These are phyloP conservation scores for Aspergillus spinulosporus DNA, from an alignment of 2,329 filamentous ascomycete genomes.

Conservation along the genomic window DNA sequence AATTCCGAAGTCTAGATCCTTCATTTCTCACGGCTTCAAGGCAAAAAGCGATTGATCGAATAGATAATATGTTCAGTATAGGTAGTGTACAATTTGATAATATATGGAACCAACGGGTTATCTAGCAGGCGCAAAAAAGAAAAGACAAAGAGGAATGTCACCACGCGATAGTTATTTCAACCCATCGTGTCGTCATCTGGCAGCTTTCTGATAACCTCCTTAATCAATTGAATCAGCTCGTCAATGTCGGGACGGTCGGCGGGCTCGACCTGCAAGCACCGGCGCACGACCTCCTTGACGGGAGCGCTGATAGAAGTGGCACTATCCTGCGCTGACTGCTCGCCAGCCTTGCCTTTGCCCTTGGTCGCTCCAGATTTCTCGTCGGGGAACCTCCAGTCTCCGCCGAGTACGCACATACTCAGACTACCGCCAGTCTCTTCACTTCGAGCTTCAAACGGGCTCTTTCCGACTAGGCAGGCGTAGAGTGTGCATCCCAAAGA, in stretches of 20 bases:
- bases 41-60: too few species aligned
- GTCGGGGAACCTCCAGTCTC: slow-evolving; percentile 95
- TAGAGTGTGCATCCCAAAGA: slow-evolving; percentile 96
- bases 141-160: background rate
- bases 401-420: slow-evolving; percentile 86
- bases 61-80: slow-evolving; percentile 20
- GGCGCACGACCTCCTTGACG: slow-evolving; percentile 83
- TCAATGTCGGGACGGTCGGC: slow-evolving; percentile 83
- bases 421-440: slow-evolving; percentile 95
- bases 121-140: slow-evolving; percentile 1
- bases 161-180: slow-evolving; percentile 22
- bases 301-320: slow-evolving; percentile 69
- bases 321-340: slow-evolving; percentile 33
- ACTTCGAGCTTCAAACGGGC: slow-evolving; percentile 90
- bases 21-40: background rate
- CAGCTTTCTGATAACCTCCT: slow-evolving; percentile 66
- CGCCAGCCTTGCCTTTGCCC: slow-evolving; percentile 55
- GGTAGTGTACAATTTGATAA: slow-evolving; percentile 29
- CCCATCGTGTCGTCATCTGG: slow-evolving; percentile 59
- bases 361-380: slow-evolving; percentile 65
- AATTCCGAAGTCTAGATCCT: background rate
- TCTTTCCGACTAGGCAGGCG: slow-evolving; percentile 93
- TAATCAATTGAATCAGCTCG: slow-evolving; percentile 77
- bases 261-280: slow-evolving; percentile 83
- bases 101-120: background rate